Conservation (phyloP, 2,329 filamentous ascomycete species). For the Hypoxylon sp. region DNA sequence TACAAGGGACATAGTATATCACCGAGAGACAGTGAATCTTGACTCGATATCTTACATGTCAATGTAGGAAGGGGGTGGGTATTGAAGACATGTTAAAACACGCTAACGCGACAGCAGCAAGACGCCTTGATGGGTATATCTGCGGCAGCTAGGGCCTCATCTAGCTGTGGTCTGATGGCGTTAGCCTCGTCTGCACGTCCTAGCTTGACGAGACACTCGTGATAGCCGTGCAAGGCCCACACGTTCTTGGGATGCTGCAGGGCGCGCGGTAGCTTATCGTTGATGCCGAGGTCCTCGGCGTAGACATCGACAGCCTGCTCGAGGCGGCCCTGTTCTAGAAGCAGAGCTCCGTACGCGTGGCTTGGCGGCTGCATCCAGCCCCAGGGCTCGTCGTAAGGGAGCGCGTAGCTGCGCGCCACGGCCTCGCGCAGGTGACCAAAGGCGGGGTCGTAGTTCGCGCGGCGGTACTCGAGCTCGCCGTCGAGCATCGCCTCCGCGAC, state of each 20-base stretch:
- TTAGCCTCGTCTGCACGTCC: slow-evolving; percentile 54
- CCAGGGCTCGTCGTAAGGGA: slow-evolving; percentile 79
- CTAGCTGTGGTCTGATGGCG: slow-evolving; percentile 39
- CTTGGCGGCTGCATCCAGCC: slow-evolving; percentile 80
- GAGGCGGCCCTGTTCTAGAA: slow-evolving; percentile 70
- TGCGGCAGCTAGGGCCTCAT: slow-evolving; percentile 36
- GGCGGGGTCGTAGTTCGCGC: slow-evolving; percentile 63
- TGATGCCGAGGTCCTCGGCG: slow-evolving; percentile 66
- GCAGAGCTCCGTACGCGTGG: slow-evolving; percentile 73
- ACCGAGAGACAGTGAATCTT: too few species aligned
- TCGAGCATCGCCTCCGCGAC: slow-evolving; percentile 74
- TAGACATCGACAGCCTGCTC: slow-evolving; percentile 66
- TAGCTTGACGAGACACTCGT: slow-evolving; percentile 70
- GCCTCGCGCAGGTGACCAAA: slow-evolving; percentile 66
- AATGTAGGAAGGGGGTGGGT: too few species aligned
- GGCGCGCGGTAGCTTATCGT: slow-evolving; percentile 67
- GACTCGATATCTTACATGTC: too few species aligned
- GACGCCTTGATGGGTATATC: slow-evolving; percentile 48
- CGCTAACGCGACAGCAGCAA: slow-evolving; percentile 47
- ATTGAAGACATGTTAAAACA: slow-evolving; percentile 5
- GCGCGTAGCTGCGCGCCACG: slow-evolving; percentile 65
- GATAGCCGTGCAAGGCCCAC: slow-evolving; percentile 76
- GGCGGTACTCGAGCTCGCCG: slow-evolving; percentile 77
- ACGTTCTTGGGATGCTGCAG: slow-evolving; percentile 76
- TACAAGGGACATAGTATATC: too few species aligned